Evolutionary conservation across 345 rosid species (phyloP).

Genomic region (Trapa bicornis): DNA sequence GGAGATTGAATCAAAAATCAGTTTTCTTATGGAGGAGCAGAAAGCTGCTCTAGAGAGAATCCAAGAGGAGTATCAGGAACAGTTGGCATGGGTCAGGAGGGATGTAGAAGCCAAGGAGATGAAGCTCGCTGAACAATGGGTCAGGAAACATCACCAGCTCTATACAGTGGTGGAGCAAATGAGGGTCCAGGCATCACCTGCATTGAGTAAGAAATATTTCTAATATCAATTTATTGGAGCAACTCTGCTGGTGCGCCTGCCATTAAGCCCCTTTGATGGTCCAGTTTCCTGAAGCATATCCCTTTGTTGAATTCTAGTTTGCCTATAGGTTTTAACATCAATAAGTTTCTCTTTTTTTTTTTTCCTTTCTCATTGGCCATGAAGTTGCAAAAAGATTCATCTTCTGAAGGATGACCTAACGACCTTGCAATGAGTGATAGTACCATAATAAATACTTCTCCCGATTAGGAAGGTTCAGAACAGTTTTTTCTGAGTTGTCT

Average conservation of each 20-base stretch:
- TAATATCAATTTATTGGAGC: background rate
- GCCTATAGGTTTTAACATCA: background rate
- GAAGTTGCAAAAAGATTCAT: background rate
- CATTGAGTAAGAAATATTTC: background rate
- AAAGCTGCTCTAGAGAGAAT: slow-evolving; percentile 53
- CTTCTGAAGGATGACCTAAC: background rate
- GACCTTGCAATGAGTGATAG: background rate
- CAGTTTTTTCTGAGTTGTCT: background rate
- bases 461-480: too few relatives aligned
- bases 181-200: slow-evolving; percentile 38
- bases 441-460: background rate
- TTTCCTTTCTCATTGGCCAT: background rate
- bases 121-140: slow-evolving; percentile 87
- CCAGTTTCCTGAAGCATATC: background rate
- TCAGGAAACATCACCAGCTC: slow-evolving; percentile 53
- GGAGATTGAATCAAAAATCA: slow-evolving; percentile 78
- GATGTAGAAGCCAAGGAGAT: slow-evolving; percentile 90
- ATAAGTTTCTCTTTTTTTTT: background rate
- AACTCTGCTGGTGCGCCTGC: background rate
- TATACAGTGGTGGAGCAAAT: slow-evolving; percentile 73
- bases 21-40: slow-evolving; percentile 78
- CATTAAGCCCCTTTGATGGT: background rate
- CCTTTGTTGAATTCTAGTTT: background rate
- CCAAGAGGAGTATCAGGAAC: slow-evolving; percentile 72
- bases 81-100: slow-evolving; percentile 50